Evolutionary conservation across 1,284 basidiomycete species (phyloP), one percentile per base, ranked within the genome.

Genomic region (Ustilago esculenta): DNA sequence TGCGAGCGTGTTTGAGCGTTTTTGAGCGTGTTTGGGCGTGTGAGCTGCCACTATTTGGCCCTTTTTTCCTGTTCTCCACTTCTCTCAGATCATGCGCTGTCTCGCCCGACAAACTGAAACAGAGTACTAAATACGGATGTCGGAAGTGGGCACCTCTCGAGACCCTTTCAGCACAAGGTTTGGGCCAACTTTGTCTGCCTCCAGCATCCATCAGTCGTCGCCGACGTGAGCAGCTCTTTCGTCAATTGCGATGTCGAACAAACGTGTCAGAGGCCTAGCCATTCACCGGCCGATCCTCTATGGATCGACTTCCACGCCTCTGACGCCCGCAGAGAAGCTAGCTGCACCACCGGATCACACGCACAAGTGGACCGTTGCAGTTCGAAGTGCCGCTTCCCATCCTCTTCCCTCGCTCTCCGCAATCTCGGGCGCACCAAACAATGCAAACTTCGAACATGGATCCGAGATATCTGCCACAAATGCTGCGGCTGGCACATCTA

Each of bases 361-460:
- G 3, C 95, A 98, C 83, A 87, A 88, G 72, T 99, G 96, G 96
- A 98, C 94, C 0, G 90, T 99, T 49, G 94, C 94, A 25, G 88
- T 99, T 12, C 89, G 96, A 4, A 85, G 84, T 11, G 86, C 86
- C 0, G 79, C 83, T 4, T 79, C 79, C 0, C 80, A 84, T 1
- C 83, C 84, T 0, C 82, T 84, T 3, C 83, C 84, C 1, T 81
- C 83, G 20, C 64, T 74, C 29, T 51, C 63, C 32, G 48, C 72
- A 11, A 58, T 69, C 34, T 56, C 68, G 3, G 68, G 61, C 9
- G 33, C 51, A 1, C 32, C 53, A 8, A 49, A 41, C 35, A 52
- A 59, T 21, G 54, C 61, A 15, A 30, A 15, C 30, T 43, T 57
- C 42, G 61, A 65, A 25, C 53, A 24, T 17, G 68, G 68, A 15